Base-by-base conservation (phyloP, 306 rosid species). In the Alnus rubra region DNA sequence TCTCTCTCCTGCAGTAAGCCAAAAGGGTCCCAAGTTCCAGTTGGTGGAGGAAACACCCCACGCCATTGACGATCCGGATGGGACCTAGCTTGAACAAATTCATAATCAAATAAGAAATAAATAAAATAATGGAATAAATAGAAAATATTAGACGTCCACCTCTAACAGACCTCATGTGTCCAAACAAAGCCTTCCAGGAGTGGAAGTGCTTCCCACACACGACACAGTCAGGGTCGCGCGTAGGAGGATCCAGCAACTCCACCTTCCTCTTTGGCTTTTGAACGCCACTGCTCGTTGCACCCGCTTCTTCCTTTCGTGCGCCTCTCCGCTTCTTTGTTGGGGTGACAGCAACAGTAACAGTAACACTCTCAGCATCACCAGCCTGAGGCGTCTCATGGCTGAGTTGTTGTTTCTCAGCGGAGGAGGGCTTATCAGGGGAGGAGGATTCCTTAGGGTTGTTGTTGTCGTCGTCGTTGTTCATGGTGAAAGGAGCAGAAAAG, bases 101-200 rank as follows among this genome's bases (percentile, higher is more conserved):
- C 45, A 42, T 4, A 42, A 4, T 6, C 5, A 42, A 42, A 39
- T 39, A 3, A 39, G 44, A 4, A 39, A 39, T 39, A 39, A 39
- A 39, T 39, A 39, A 39, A 39, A 42, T 4, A 42, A 1, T 7
- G 1, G 4, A 42, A 5, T 42, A 42, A 42, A 42, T 39, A 42
- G 7, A 42, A 42, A 42, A 5, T 42, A 2, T 33, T 33, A 33
- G 37, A 39, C 5, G 44, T 39, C 5, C 44, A 42, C 45, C 8
- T 42, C 8, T 4, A 42, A 42, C 45, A 42, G 45, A 42, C 45
- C 85, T 63, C 76, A 82, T 49, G 3, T 86, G 89, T 4, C 84
- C 89, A 1, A 80, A 86, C 2, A 86, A 49, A 0, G 84, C 84
- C 74, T 79, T 86, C 86, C 86, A 82, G 1, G 86, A 79, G 4